Base-by-base conservation (phyloP, 1,139 yeast species). In the Blastobotrys proliferans region DNA sequence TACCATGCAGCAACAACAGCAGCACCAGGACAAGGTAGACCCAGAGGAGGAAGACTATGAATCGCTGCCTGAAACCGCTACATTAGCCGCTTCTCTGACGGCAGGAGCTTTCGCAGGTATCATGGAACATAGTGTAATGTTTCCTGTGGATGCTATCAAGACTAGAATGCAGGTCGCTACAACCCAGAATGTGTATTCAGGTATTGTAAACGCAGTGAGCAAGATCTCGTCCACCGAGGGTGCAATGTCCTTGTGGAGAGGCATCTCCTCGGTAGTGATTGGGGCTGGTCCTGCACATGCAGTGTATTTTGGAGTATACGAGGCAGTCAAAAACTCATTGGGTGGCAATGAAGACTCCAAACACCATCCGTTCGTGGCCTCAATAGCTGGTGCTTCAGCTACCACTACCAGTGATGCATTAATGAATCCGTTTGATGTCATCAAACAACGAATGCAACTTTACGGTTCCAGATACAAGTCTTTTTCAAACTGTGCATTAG, bases 201-300 rank as follows among this genome's bases (percentile, higher is more conserved):
- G 77, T 31, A 67, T 77, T 33, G 70, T 82, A 25, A 69, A 75
- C 43, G 79, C 90, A 21, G 80, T 88, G 42, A 73, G 87, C 18
- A 75, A 76, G 55, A 88, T 92, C 46, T 74, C 88, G 16, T 77
- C 95, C 13, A 73, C 84, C n/a, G 98, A 92, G 63, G 98, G 98
- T 1, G 85, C 94, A 2, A 63, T 78, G 46, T 85, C 95, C 1
- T 74, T 90, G 35, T 92, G 97, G 96, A 74, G 95, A 60, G 99
- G 99, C 47, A 88, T 92, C 26, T 81, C 92, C 13, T 85, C 96
- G 1, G 95, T 94, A 51, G 80, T 90, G 9, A 62, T 92, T 51
- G 99, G 99, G 34, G 97, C 99, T n/a, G 99, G 98, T 4, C 99
- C 99, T 1, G 97, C 98, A 8, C 99, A 92, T 67, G 98, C 98